These are phyloP conservation scores for Microdochium trichocladiopsis DNA, from an alignment of 2,329 filamentous ascomycete genomes.

Conservation along the genomic window DNA sequence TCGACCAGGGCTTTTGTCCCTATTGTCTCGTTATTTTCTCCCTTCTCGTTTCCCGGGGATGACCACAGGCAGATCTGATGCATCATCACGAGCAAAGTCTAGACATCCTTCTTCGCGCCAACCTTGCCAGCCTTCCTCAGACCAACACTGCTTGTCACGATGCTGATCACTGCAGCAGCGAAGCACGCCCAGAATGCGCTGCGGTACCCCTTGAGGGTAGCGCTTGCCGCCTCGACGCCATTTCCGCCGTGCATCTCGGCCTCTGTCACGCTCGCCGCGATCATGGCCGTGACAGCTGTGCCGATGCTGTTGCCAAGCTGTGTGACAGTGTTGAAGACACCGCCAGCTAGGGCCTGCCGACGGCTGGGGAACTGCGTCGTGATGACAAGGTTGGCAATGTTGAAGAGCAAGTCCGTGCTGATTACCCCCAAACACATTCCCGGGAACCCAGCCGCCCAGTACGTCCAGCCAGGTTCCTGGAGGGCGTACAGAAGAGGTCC, in stretches of 20 bases:
- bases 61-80: no score
- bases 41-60: no score
- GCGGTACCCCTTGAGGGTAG: slow-evolving; percentile 38
- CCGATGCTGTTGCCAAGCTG: slow-evolving; percentile 48
- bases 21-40: no score
- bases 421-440: slow-evolving; percentile 33
- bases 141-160: slow-evolving; percentile 28
- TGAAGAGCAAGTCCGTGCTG: slow-evolving; percentile 44
- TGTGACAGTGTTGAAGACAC: slow-evolving; percentile 51
- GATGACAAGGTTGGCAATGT: slow-evolving; percentile 45
- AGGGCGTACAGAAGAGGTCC: slow-evolving; percentile 33
- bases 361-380: slow-evolving; percentile 45
- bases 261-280: slow-evolving; percentile 30
- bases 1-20: no score
- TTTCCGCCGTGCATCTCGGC: not conserved
- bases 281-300: slow-evolving; percentile 37
- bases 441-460: slow-evolving; percentile 11
- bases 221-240: slow-evolving; percentile 13
- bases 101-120: slow-evolving; percentile 34
- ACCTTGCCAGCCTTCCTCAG: slow-evolving; percentile 35
- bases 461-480: not conserved
- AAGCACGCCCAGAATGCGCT: slow-evolving; percentile 44
- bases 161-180: slow-evolving; percentile 33
- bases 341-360: slow-evolving; percentile 51
- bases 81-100: no score